Base-by-base conservation (phyloP, 306 rosid species). In the Dalbergia oliveri region DNA sequence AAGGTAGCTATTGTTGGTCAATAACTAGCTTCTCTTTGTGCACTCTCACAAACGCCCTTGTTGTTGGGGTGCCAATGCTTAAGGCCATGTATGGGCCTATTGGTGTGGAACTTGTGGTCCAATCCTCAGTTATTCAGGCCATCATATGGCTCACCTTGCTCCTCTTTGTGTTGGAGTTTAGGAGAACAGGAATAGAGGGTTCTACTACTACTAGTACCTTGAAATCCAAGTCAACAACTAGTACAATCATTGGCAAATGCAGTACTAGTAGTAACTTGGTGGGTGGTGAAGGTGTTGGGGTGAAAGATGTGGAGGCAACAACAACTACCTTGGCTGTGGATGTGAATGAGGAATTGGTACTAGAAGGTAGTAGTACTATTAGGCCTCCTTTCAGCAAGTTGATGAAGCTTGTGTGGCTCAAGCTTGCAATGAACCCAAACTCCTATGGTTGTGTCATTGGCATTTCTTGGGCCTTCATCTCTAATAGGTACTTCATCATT, bases 21-120 rank as follows among this genome's bases (percentile, higher is more conserved):
- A 95, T 95, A 66, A 95, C 98, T 0, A 88, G 93, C 82, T 93
- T 91, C 87, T 93, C 98, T 1, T 59, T 95, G 77, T 93, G 93
- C 58, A 88, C 90, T 57, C 37, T 95, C 4, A 93, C 99, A 0
- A 95, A 88, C 7, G 79, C 99, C 15, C 91, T 95, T 0, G 98
- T 95, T 5, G 98, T 95, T 0, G 99, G 99, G 2, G 91, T 95
- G 6, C 99, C 99, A 1, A 75, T 95, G 23, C 31, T 87, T 6
- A 85, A 68, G 57, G 88, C 97, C 70, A 95, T 95, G 98, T 95
- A 95, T 56, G 99, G 99, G 1, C 83, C 81, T 0, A 11, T 82
- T 33, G 97, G 84, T 0, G 97, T 89, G 3, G 93, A 93, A 43
- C 88, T 95, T 18, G 99, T 95, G 3, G 99, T 95, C 8, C 99